These are phyloP conservation scores for Nemania bipapillata DNA, from an alignment of 2,329 filamentous ascomycete genomes.

Conservation along the genomic window DNA sequence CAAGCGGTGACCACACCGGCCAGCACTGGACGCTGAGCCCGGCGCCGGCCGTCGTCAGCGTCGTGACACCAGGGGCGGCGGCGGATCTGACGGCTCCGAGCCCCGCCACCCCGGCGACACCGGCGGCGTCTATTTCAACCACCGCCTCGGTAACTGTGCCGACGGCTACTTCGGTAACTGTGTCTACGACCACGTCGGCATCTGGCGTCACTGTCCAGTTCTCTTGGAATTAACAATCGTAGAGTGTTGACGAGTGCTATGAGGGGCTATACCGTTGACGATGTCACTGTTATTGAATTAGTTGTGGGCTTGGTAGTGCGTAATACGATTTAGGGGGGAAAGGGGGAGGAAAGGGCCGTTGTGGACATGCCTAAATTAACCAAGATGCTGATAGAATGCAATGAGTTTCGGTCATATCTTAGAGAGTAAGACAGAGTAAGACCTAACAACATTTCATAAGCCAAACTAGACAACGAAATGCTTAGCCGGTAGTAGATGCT, in stretches of 20 bases:
- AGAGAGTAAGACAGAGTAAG: too few relatives aligned
- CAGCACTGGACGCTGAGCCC: slow-evolving; percentile 16
- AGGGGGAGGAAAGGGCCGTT: not conserved
- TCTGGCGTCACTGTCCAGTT: not conserved
- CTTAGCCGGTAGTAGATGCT: too few relatives aligned
- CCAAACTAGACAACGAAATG: too few relatives aligned
- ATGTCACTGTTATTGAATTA: not conserved
- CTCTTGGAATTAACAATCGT: not conserved
- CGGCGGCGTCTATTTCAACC: not conserved
- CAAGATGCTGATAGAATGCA: not conserved
- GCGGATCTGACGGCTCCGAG: not conserved
- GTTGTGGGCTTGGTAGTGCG: not conserved
- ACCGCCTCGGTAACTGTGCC: not conserved
- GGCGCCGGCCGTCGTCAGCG: not conserved
- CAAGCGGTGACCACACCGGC: not conserved
- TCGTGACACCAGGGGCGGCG: not conserved
- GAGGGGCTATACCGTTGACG: too few relatives aligned
- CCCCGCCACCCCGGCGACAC: not conserved
- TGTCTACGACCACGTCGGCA: slow-evolving; percentile 1
- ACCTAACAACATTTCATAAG: too few relatives aligned
- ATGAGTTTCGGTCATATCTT: too few relatives aligned
- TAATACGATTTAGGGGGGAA: not conserved
- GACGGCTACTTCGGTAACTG: not conserved
- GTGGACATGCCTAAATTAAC: not conserved
- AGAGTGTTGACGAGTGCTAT: not conserved